A percentile compares a stretch with the other conserved stretches of the same genome.
Evolutionary conservation across 345 rosid species (phyloP).

Genomic region (Boechera divaricarpa): DNA sequence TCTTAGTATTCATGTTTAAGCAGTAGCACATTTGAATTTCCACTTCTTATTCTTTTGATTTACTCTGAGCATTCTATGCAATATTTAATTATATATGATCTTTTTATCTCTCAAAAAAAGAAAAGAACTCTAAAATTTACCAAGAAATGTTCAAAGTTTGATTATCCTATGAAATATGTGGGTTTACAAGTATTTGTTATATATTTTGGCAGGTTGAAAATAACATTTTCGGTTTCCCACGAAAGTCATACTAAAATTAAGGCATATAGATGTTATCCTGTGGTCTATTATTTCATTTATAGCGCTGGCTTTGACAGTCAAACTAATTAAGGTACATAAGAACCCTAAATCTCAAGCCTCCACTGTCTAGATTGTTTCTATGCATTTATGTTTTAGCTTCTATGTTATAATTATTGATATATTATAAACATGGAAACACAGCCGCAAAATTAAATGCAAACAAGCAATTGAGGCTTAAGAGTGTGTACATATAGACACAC

Average conservation of each 20-base stretch:
- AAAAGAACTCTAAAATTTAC: neutral
- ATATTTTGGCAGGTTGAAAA: neutral
- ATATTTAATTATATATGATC: slow-evolving; percentile 1
- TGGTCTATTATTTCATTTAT: neutral
- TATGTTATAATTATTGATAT: neutral
- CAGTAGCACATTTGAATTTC: neutral
- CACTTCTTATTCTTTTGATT: neutral
- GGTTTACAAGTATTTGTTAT: slow-evolving; percentile 7
- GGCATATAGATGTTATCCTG: neutral
- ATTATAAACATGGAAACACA: slow-evolving; percentile 13
- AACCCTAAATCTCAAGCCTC: slow-evolving; percentile 21
- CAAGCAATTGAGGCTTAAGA: neutral
- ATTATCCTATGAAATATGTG: neutral
- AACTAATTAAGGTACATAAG: neutral
- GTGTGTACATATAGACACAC: neutral
- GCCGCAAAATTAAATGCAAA: neutral
- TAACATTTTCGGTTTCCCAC: neutral
- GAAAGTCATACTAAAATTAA: neutral
- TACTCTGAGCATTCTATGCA: neutral
- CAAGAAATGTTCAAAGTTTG: neutral
- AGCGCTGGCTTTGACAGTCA: neutral
- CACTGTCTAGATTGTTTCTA: neutral
- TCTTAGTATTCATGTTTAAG: slow-evolving; percentile 5
- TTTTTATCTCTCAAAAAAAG: neutral
- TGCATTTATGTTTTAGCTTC: neutral